Evolutionary conservation across 106 monocot genomes (phyloP).

Genomic region (Acorus calamus): DNA sequence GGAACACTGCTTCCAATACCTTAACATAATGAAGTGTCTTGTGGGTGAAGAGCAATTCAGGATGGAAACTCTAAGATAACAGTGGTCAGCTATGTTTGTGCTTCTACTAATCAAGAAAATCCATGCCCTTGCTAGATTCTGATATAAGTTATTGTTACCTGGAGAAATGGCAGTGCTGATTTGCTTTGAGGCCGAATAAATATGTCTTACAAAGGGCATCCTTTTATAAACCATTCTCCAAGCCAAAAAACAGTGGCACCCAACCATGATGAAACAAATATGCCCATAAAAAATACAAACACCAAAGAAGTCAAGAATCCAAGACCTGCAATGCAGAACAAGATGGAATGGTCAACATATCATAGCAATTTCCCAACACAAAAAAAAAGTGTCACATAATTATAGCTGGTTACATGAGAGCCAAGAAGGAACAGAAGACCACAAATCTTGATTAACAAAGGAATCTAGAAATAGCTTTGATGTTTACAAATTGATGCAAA

Average conservation of each 20-base stretch:
- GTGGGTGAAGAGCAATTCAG: no score
- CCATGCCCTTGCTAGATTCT: no score
- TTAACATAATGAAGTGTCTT: no score
- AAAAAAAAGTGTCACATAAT: neutral
- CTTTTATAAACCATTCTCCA: conserved; percentile 93
- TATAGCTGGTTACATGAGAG: neutral
- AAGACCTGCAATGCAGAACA: conserved; percentile 48
- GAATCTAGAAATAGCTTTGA: no score
- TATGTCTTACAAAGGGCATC: conserved; percentile 84
- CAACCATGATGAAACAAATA: conserved; percentile 97
- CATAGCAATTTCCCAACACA: neutral
- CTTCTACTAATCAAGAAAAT: no score
- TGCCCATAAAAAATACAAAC: conserved; percentile 81
- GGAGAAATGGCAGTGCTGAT: conserved; percentile 97
- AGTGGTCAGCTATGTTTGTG: no score
- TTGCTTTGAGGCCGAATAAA: conserved; percentile 97
- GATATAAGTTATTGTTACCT: conserved; percentile 25
- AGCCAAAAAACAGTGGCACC: conserved; percentile 78
- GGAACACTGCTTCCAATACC: no score
- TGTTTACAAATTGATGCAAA: no score
- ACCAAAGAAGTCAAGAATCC: conserved; percentile 89
- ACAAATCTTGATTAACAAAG: no score
- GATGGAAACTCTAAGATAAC: no score
- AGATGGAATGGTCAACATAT: neutral
- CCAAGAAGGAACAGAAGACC: neutral